Percentiles rank a stretch among this genome's conserved stretches.
Conservation (phyloP, 306 rosid genomes). For the Vigna mungo region DNA sequence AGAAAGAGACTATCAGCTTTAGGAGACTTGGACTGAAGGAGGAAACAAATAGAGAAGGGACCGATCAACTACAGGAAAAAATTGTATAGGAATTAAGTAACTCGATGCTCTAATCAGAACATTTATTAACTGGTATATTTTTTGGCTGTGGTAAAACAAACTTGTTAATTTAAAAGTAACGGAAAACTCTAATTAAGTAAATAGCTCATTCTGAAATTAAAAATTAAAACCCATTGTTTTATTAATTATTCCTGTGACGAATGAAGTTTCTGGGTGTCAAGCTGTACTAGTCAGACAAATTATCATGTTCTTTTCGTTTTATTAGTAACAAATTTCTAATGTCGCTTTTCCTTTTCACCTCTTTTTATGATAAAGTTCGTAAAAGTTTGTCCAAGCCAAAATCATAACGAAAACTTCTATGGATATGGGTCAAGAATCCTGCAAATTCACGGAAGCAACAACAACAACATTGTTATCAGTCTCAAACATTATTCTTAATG, state of each 20-base stretch:
- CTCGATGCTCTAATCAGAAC: too few species aligned
- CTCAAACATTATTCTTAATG: too few species aligned
- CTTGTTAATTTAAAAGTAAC: neutral
- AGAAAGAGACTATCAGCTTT: too few species aligned
- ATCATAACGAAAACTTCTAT: conserved; percentile 30
- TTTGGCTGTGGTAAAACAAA: neutral
- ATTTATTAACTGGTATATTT: too few species aligned
- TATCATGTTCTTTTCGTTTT: neutral
- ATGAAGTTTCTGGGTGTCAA: neutral
- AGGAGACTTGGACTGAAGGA: too few species aligned
- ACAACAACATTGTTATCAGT: conserved; percentile 4
- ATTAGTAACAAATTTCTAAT: neutral
- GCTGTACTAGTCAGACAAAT: conserved; percentile 11
- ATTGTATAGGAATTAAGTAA: too few species aligned
- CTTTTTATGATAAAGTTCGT: conserved; percentile 34
- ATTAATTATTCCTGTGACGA: neutral
- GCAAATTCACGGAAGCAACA: conserved; percentile 40
- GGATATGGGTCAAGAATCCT: conserved; percentile 18
- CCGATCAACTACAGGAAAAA: too few species aligned
- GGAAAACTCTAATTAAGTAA: neutral
- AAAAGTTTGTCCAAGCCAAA: conserved; percentile 26
- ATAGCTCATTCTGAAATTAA: neutral
- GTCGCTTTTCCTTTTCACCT: conserved; percentile 16
- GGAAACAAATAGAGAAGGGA: too few species aligned
- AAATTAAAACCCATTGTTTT: neutral